phyloP scores from a whole-genome alignment of 2,329 filamentous ascomycete species.

The Scytalidium sp. region DNA sequence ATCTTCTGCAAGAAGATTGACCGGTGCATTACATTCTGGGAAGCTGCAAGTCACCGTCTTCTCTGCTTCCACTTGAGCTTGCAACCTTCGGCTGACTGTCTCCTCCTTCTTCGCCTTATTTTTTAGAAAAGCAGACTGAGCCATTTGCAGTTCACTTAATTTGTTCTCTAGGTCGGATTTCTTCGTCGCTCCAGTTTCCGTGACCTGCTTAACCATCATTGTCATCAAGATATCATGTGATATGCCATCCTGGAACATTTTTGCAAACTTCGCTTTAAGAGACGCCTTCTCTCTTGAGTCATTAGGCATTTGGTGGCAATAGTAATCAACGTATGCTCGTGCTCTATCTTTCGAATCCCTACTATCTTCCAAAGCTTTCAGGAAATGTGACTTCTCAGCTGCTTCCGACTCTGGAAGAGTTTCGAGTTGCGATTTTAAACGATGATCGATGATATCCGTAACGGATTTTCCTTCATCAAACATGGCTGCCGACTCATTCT shows the following conservation, averaged over 20 bases:
- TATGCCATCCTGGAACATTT: conserved; percentile 20
- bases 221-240: conserved; percentile 22
- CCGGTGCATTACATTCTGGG: conserved; percentile 16
- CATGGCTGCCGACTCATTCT: conserved; percentile 4
- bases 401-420: conserved; percentile 7
- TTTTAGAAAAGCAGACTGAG: conserved; percentile 24
- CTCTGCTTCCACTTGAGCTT: conserved; percentile 12
- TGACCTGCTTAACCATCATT: conserved; percentile 15
- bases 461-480: conserved; percentile 12
- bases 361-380: conserved; percentile 12
- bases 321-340: conserved; percentile 21
- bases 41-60: conserved; percentile 16
- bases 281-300: conserved; percentile 20
- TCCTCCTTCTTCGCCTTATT: conserved; percentile 23
- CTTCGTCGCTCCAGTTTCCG: conserved; percentile 18
- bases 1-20: conserved; percentile 17
- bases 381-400: background rate
- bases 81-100: conserved; percentile 10
- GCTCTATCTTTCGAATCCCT: conserved; percentile 19
- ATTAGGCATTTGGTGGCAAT: conserved; percentile 14
- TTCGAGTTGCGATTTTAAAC: conserved; percentile 8
- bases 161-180: conserved; percentile 13
- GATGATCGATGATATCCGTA: conserved; percentile 13
- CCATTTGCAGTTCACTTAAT: conserved; percentile 24
- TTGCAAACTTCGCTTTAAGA: conserved; percentile 26